Evolutionary conservation across 352 stramenopile genomes (phyloP), one percentile per base, ranked within the genome.

Genomic region (Globisporangium splendens): DNA sequence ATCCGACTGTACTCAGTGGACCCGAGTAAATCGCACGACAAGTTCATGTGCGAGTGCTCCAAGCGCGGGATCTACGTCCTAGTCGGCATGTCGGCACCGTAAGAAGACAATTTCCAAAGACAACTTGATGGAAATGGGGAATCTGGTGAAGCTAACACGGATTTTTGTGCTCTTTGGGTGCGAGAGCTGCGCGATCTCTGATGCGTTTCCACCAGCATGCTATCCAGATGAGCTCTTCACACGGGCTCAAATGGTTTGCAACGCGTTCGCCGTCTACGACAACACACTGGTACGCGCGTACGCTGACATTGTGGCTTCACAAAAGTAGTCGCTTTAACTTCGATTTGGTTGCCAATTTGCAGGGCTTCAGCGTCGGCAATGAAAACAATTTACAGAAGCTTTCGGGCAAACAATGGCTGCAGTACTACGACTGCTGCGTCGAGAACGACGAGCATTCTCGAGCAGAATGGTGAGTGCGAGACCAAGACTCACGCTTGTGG

Each of bases 1-100:
- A 67, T 91, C 41, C 76, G 79, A n/a, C 60, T 91, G 12, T 89
- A 91, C 59, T 69, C 66, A 20, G 74, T 91, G 17, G 73, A 91
- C 64, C 75, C 79, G 22, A 62, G 46, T 35, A 61, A 73, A 42
- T 72, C 70, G 42, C 77, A 91, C 57, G 75, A 87, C 69, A 73
- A 72, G 58, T 89, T 91, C 50, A 91, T 91, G 82, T 88, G 78
- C 61, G 76, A 70, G 39, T 56, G 73, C 41, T 61, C 72, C 38
- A 22, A 72, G 47, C 71, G 70, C 8, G 72, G 72, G 39, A 82
- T 82, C 57, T 82, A 79, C 63, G 72, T 70, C 20, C 61, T 82
- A 24, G 58, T 82, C 11, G 72, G 68, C 55, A 75, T 79, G 69
- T 58, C 68, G 10, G 71, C 71, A 14, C 57, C 68, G 46, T 51